Evolutionary conservation across 2,329 filamentous ascomycete genomes (phyloP).

Genomic region (Epichloe typhina): DNA sequence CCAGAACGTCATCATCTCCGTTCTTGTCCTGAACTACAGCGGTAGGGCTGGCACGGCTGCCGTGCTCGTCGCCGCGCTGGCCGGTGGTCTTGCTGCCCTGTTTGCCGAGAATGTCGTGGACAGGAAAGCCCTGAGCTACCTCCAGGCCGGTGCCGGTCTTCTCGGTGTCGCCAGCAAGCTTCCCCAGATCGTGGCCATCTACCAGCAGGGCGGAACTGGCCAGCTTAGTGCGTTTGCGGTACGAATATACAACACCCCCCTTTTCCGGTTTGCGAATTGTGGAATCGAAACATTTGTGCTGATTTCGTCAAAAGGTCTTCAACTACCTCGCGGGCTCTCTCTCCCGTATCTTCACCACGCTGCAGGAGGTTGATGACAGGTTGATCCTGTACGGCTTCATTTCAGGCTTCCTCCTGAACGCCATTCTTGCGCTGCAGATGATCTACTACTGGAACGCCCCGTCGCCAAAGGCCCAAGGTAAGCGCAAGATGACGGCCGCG

Average conservation of each 20-base stretch:
- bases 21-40: constrained; percentile 74
- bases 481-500: constrained; percentile 21
- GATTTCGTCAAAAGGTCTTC: constrained; percentile 57
- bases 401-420: constrained; percentile 80
- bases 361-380: constrained; percentile 95
- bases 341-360: constrained; percentile 89
- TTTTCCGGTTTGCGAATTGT: background rate
- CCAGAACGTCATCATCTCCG: constrained; percentile 83
- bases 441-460: constrained; percentile 87
- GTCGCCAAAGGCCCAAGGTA: constrained; percentile 31
- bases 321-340: constrained; percentile 92
- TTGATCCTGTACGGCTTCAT: constrained; percentile 92
- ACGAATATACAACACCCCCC: constrained; percentile 25
- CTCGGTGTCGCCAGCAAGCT: constrained; percentile 82
- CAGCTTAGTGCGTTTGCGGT: constrained; percentile 95
- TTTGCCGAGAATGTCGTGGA: constrained; percentile 54
- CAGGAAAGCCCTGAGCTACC: constrained; percentile 52
- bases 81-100: constrained; percentile 53
- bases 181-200: constrained; percentile 84
- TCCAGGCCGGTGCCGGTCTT: constrained; percentile 75
- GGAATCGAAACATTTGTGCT: background rate
- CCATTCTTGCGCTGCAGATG: constrained; percentile 79
- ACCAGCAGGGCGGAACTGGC: constrained; percentile 73
- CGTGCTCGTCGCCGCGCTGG: constrained; percentile 65
- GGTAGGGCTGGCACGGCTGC: constrained; percentile 56